Evolutionary conservation across 495 filamentous ascomycete genomes (phyloP).

Genomic region (Darksidea phi): DNA sequence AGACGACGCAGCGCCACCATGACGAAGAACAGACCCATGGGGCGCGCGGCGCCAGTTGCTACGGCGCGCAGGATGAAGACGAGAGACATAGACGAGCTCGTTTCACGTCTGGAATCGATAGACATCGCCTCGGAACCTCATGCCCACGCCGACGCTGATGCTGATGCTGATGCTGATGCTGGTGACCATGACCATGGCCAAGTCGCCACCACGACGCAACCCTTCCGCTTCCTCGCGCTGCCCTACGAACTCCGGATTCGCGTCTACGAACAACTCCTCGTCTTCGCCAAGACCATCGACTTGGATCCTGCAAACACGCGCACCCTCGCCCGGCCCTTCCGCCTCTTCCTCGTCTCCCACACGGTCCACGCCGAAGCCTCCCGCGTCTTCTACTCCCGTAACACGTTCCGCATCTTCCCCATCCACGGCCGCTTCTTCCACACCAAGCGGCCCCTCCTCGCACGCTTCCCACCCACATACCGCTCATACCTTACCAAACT

Average conservation of each 20-base stretch:
- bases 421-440: conserved; percentile 66
- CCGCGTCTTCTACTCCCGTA: conserved; percentile 69
- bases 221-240: conserved; percentile 74
- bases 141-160: background rate
- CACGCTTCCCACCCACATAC: conserved; percentile 65
- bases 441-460: conserved; percentile 61
- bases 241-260: conserved; percentile 73
- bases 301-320: conserved; percentile 67
- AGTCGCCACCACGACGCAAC: conserved; percentile 20
- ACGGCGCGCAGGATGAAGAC: background rate
- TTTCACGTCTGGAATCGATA: background rate
- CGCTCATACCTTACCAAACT: conserved; percentile 64
- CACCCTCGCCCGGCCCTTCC: conserved; percentile 55
- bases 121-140: background rate
- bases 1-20: background rate
- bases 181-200: too few species aligned
- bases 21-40: background rate
- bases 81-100: background rate
- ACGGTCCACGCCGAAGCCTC: conserved; percentile 71
- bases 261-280: conserved; percentile 66
- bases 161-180: too few species aligned
- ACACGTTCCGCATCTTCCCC: conserved; percentile 76
- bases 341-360: conserved; percentile 61
- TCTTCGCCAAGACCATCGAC: conserved; percentile 59
- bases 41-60: background rate